Base-by-base conservation (phyloP, 257 asterid species). In the Prunella vulgaris region DNA sequence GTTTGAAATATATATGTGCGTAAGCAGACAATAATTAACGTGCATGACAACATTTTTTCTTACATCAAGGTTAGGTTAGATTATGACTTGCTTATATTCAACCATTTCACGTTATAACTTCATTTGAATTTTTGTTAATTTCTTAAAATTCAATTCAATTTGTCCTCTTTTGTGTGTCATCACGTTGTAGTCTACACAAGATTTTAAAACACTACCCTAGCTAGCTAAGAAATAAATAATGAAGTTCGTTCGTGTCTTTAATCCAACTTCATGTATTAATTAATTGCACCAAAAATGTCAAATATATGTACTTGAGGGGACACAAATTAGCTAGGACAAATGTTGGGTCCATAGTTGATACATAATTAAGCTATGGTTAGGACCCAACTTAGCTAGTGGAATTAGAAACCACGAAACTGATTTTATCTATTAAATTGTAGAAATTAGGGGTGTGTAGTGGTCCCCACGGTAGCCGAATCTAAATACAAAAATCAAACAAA, bases 31-130 rank as follows among this genome's bases (percentile, higher is more conserved):
- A 42, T 42, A 42, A 42, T 42, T 42, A 2, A 4, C 18, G 14
- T 2, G 15, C 52, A 68, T 37, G 13, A 46, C 52, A 18, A 12
- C n/a, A n/a, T n/a, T 9, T 33, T 62, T 61, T 49, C 30, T 65
- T 17, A 42, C 35, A 32, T 57, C 46, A 17, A 68, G 53, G 44
- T 54, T 69, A 75, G 68, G 68, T 75, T 63, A 62, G 72, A 71
- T 10, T 56, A 21, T 49, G 74, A 65, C 71, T 51, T 22, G 37
- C 33, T 68, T 18, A 22, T 32, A 17, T 53, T n/a, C 53, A 53
- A 53, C 13, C 62, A 54, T 9, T 22, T 5, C 18, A 13, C 1
- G 30, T 22, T 53, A 10, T 10, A 9, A 20, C 3, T 21, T 22
- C 27, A 17, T 13, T 42, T 21, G 27, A 21, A 21, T 51, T 20